Percentiles rank a stretch among this genome's conserved stretches.
phyloP scores from a whole-genome alignment of 75 land plant genomes.

The Picea glauca region DNA sequence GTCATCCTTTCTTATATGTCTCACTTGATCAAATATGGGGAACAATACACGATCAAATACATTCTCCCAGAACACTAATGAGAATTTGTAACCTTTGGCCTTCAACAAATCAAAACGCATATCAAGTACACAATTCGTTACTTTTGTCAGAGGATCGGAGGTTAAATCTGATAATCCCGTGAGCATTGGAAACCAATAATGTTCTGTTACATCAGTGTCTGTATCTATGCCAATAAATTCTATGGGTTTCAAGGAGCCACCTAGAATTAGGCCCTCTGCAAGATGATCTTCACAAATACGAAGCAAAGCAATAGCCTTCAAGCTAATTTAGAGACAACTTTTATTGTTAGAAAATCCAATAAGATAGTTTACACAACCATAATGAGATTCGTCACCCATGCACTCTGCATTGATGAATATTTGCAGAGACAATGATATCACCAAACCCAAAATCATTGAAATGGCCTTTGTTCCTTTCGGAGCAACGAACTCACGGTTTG shows the following conservation, averaged over 20 bases:
- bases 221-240: conserved; percentile 15
- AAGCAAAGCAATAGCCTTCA: no score
- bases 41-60: conserved; percentile 88
- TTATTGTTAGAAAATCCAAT: no score
- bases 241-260: conserved; percentile 64
- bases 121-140: conserved; percentile 91
- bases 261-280: conserved; percentile 91
- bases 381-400: no score
- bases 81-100: conserved; percentile 89
- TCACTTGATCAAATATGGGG: conserved; percentile 92
- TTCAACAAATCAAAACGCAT: conserved; percentile 91
- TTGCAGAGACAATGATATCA: no score
- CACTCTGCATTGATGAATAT: no score
- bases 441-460: no score
- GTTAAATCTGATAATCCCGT: conserved; percentile 93
- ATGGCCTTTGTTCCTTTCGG: no score
- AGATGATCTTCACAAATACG: not conserved
- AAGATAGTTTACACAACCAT: no score
- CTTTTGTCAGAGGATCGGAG: conserved; percentile 81
- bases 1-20: conserved; percentile 63
- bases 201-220: conserved; percentile 81
- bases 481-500: no score
- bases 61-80: conserved; percentile 86
- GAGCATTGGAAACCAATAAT: conserved; percentile 98
- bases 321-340: no score